These are phyloP conservation scores for Linnemannia hyalina DNA, from an alignment of 192 early-diverging fungal species.

Conservation along the genomic window DNA sequence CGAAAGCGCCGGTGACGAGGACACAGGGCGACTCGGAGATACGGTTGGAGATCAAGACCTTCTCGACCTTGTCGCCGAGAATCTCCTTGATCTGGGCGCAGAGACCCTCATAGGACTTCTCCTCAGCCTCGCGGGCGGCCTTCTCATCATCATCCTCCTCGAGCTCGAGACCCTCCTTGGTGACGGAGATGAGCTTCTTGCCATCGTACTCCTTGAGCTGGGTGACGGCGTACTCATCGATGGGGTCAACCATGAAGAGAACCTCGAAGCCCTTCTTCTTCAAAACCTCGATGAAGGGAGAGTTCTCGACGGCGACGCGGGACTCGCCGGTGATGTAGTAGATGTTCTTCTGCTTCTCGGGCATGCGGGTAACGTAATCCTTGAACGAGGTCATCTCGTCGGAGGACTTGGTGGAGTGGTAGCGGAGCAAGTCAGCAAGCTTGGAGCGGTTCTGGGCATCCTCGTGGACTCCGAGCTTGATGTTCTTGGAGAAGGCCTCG, in stretches of 20 bases:
- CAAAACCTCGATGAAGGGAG: slow-evolving; percentile 98
- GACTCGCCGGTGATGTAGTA: slow-evolving; percentile 99
- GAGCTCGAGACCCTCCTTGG: slow-evolving; percentile 99
- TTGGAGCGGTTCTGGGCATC: slow-evolving; percentile 97
- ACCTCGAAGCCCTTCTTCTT: slow-evolving; percentile 99
- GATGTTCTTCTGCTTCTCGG: slow-evolving; percentile 99
- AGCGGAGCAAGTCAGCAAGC: slow-evolving; percentile 97
- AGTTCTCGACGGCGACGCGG: slow-evolving; percentile 93
- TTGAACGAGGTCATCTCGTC: slow-evolving; percentile 98
- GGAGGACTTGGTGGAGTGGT: slow-evolving; percentile 98
- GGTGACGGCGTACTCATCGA: slow-evolving; percentile 99
- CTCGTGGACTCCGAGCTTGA: slow-evolving; percentile 99
- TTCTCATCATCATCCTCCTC: slow-evolving; percentile 99
- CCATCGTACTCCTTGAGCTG: slow-evolving; percentile 99
- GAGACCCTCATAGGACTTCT: slow-evolving; percentile 91
- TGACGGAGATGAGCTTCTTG: slow-evolving; percentile 98
- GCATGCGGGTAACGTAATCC: slow-evolving; percentile 99
- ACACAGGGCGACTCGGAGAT: slow-evolving; percentile 98
- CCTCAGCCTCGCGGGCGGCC: slow-evolving; percentile 93
- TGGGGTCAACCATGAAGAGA: slow-evolving; percentile 98
- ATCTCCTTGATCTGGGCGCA: slow-evolving; percentile 97
- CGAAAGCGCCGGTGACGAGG: slow-evolving; percentile 98
- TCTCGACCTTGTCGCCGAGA: slow-evolving; percentile 99
- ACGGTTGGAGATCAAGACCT: slow-evolving; percentile 92
- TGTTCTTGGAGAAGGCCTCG: slow-evolving; percentile 99